Evolutionary conservation across 257 asterid species (phyloP).

Genomic region (Lycium ferocissimum): DNA sequence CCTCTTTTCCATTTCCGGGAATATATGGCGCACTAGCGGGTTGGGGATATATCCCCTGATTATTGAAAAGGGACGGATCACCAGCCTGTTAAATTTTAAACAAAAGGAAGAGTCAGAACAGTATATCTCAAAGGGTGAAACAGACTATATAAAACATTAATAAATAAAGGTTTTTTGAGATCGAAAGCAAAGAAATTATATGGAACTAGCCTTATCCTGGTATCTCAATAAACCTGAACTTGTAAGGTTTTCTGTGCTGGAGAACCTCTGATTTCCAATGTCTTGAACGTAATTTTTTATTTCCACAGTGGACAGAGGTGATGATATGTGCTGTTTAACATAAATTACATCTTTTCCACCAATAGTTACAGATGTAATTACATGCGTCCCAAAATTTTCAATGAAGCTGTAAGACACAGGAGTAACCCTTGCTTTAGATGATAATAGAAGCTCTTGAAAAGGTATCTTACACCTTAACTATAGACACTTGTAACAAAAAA

Average conservation of each 20-base stretch:
- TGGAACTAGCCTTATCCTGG: constrained; percentile 74
- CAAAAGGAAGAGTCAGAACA: constrained; percentile 31
- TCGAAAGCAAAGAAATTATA: constrained; percentile 32
- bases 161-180: constrained; percentile 20
- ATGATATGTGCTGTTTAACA: constrained; percentile 69
- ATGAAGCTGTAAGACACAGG: constrained; percentile 66
- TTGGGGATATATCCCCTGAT: constrained; percentile 89
- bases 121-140: constrained; percentile 23
- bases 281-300: constrained; percentile 86
- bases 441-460: not conserved
- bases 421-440: constrained; percentile 28
- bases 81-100: constrained; percentile 57
- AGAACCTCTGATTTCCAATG: constrained; percentile 86
- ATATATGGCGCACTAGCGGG: constrained; percentile 71
- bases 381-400: constrained; percentile 87
- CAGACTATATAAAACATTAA: constrained; percentile 7
- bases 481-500: not conserved
- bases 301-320: constrained; percentile 70
- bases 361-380: constrained; percentile 74
- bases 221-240: constrained; percentile 73
- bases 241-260: constrained; percentile 65
- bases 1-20: constrained; percentile 83
- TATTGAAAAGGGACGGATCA: constrained; percentile 75
- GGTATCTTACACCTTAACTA: not conserved
- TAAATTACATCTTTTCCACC: constrained; percentile 93